phyloP scores from a whole-genome alignment of 2,329 filamentous ascomycete genomes.

The Arthrobotrys musiformis region DNA sequence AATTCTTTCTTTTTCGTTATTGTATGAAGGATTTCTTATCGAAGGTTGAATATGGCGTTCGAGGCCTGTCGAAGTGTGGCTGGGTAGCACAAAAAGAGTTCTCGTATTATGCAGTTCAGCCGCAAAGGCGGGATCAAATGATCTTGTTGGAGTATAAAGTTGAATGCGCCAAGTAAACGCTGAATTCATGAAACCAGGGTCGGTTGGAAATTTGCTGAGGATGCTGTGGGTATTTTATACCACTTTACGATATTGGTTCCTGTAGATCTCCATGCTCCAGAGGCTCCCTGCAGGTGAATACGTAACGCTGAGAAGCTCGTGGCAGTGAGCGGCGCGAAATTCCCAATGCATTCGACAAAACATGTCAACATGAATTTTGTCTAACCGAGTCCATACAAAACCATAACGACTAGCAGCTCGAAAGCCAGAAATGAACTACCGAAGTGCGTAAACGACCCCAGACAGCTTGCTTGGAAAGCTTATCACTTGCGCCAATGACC shows the following conservation, averaged over 20 bases:
- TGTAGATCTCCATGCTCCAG: not conserved
- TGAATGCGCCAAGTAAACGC: slow-evolving; percentile 3
- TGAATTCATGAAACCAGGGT: not conserved
- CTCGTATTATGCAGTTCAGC: slow-evolving; percentile 42
- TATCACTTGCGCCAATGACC: not conserved
- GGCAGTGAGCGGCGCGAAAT: not conserved
- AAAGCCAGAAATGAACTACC: not conserved
- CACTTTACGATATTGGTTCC: not conserved
- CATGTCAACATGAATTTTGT: no score
- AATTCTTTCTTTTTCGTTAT: not conserved
- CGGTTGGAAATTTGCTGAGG: not conserved
- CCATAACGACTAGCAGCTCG: not conserved
- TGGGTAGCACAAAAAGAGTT: slow-evolving; percentile 1
- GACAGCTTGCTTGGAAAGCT: slow-evolving; percentile 9
- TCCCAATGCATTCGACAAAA: not conserved
- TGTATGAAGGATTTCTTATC: slow-evolving; percentile 15
- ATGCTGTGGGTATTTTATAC: not conserved
- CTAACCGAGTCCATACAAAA: not conserved
- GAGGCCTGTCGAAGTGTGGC: not conserved
- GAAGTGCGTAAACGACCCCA: not conserved
- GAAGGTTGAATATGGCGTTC: not conserved
- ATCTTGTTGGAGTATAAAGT: slow-evolving; percentile 15
- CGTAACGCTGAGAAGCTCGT: no score
- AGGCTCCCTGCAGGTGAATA: no score
- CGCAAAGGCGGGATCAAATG: slow-evolving; percentile 43